Evolutionary conservation across 2,329 filamentous ascomycete species (phyloP).

Genomic region (Chaetomium strumarium): DNA sequence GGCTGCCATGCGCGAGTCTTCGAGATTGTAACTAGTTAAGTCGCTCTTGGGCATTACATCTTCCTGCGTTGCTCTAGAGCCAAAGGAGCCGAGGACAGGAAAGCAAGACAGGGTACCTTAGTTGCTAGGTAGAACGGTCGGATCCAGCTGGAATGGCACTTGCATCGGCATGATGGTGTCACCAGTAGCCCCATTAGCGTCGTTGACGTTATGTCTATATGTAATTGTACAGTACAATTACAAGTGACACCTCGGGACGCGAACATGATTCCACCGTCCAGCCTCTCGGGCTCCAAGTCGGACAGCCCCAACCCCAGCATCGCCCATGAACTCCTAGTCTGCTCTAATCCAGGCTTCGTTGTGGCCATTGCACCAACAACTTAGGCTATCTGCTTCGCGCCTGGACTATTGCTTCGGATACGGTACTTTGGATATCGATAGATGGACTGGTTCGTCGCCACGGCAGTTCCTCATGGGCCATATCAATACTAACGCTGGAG

Average conservation of each 20-base stretch:
- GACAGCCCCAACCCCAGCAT: not conserved
- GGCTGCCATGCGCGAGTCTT: slow-evolving; percentile 41
- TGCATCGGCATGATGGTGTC: no score
- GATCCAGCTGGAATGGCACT: no score
- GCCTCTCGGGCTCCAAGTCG: no score
- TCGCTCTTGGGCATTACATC: no score
- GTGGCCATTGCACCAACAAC: not conserved
- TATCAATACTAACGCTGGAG: slow-evolving; percentile 54
- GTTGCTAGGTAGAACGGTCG: not conserved
- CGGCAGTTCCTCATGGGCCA: slow-evolving; percentile 49
- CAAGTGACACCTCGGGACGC: no score
- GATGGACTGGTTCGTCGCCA: slow-evolving; percentile 41
- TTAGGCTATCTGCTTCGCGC: slow-evolving; percentile 34
- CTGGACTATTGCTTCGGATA: slow-evolving; percentile 49
- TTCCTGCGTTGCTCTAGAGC: no score
- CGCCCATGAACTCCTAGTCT: slow-evolving; percentile 30
- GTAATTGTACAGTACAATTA: no score
- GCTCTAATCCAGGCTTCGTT: slow-evolving; percentile 1
- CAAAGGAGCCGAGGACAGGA: no score
- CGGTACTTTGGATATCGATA: slow-evolving; percentile 47
- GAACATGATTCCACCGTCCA: no score
- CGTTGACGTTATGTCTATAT: no score
- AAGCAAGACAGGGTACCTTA: no score
- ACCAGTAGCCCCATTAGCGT: no score
- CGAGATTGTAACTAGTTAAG: slow-evolving; percentile 19